Base-by-base conservation (phyloP, 805 yeast genomes). In the Myxozyma geophila region DNA sequence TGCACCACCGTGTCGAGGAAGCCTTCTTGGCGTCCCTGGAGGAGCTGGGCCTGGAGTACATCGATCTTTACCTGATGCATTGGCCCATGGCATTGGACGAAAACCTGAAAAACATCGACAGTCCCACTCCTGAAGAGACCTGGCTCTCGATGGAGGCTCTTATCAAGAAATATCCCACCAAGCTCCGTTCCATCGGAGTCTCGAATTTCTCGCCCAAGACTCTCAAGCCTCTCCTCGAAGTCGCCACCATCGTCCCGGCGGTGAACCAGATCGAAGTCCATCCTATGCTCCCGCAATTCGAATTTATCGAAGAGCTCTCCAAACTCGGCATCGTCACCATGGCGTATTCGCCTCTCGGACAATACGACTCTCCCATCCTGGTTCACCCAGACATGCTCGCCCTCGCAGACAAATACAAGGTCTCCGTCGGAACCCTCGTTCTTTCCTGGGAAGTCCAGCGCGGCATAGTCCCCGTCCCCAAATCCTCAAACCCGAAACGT, bases 341-440 rank as follows among this genome's bases (percentile, higher is more conserved):
- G 72, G 95, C 93, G 7, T 90, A 88, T 75, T 85, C 90, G 37
- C 95, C 96, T 46, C 81, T 89, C 64, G 92, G 91, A 44, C 81
- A 87, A 4, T 72, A 76, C 12, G 89, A 89, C 51, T 90, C 90
- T 0, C 90, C 90, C 12, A 79, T 85, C 51, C 69, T 84, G 67
- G 81, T 83, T 60, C 73, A 84, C 52, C 68, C 69, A 19, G 95
- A 92, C 7, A 78, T 87, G 1, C 73, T 77, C 19, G 90, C 89
- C 13, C 73, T 89, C 44, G 90, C 91, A 17, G 72, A 81, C 62
- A 85, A 85, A 74, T 82, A 88, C 70, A 72, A 74, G 28, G 84
- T 79, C 10, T 73, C 82, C 2, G 79, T 83, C 0, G 86, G 83
- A 60, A 88, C 88, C 75, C 85, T 89, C 17, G 78, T 89, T 67